These are phyloP conservation scores for Arabidopsis lyrata DNA, from an alignment of 441 rosid species.

Conservation along the genomic window DNA sequence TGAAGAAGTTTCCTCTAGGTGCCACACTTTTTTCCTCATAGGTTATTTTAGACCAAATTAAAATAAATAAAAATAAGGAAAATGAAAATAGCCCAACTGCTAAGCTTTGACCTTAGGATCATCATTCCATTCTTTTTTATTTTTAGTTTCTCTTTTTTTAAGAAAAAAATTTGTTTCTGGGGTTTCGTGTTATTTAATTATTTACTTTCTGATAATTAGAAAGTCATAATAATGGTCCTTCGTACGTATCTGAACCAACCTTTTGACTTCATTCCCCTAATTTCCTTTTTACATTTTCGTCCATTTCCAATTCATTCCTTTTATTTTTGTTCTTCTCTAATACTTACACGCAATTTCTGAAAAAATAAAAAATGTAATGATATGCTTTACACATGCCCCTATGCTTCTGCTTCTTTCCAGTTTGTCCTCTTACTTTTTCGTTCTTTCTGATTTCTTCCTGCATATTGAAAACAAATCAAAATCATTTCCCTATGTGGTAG, in stretches of 20 bases:
- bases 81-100: conserved; percentile 44
- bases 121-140: conserved; percentile 32
- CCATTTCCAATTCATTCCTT: conserved; percentile 9
- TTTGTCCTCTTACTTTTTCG: conserved; percentile 35
- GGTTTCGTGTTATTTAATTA: conserved; percentile 32
- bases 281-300: conserved; percentile 24
- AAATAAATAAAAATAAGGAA: conserved; percentile 8
- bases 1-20: conserved; percentile 42
- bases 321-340: conserved; percentile 9
- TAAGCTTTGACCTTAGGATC: conserved; percentile 48
- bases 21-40: conserved; percentile 10
- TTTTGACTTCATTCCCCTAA: conserved; percentile 38
- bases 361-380: conserved; percentile 13
- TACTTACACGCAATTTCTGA: conserved; percentile 5
- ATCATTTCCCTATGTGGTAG: conserved; percentile 41
- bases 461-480: conserved; percentile 33
- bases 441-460: conserved; percentile 30
- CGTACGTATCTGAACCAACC: conserved; percentile 36
- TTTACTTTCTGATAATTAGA: conserved; percentile 28
- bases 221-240: conserved; percentile 28
- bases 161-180: not conserved
- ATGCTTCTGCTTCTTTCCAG: conserved; percentile 34
- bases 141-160: not conserved
- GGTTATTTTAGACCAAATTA: conserved; percentile 25
- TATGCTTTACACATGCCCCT: conserved; percentile 42